Evolutionary conservation across 805 yeast genomes (phyloP).

Genomic region (Pichia exigua): DNA sequence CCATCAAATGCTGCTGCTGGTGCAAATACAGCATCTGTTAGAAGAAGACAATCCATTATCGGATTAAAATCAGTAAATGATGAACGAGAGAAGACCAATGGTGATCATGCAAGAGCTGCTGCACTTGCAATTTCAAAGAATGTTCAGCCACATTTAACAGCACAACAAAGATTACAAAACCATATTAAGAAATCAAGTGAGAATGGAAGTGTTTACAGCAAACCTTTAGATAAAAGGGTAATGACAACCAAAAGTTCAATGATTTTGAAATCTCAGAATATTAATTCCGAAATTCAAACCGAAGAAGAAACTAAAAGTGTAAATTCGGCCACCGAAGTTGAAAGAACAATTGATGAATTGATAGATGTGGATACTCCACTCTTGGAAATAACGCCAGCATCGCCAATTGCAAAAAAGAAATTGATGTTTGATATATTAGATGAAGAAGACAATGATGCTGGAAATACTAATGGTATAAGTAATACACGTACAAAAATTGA

Average conservation of each 20-base stretch:
- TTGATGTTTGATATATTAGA: background rate
- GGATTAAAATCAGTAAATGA: background rate
- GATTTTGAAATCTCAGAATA: background rate
- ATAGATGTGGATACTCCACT: background rate
- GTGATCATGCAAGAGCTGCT: constrained; percentile 6
- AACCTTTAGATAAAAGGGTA: constrained; percentile 21
- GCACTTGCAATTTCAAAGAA: constrained; percentile 17
- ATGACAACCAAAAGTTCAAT: constrained; percentile 7
- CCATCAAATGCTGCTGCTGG: background rate
- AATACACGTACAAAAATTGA: background rate
- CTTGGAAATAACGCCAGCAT: background rate
- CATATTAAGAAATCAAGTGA: constrained; percentile 27
- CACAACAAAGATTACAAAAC: constrained; percentile 30
- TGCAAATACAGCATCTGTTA: background rate
- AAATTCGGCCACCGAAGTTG: background rate
- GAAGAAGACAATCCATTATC: constrained; percentile 2
- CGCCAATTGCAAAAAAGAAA: background rate
- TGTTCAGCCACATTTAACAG: constrained; percentile 19
- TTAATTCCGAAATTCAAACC: background rate
- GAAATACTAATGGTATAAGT: background rate
- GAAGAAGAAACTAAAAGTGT: constrained; percentile 2
- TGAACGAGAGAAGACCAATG: constrained; percentile 11
- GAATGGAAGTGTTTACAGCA: constrained; percentile 26
- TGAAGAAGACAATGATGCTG: background rate
- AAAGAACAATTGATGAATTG: background rate